Evolutionary conservation across 306 rosid genomes (phyloP), one percentile per base, ranked within the genome.

Genomic region (Alnus rubra): DNA sequence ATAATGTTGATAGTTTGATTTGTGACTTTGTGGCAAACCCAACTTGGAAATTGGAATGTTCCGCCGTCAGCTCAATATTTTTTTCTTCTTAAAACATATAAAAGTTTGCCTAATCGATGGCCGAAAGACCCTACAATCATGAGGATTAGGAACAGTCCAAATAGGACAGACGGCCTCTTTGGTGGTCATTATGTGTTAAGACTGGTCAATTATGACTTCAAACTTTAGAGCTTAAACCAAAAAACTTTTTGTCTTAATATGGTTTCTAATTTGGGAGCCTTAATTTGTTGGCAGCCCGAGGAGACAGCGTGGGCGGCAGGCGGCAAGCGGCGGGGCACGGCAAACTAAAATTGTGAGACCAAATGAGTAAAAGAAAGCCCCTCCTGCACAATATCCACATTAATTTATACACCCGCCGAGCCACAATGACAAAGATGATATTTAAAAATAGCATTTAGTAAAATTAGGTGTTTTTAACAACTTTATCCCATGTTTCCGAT

Each of bases 1-100:
- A 45, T 54, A 74, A 48, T 71, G 80, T 56, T 75, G 71, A 19
- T 74, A 71, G 63, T 74, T 58, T 76, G 47, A 65, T 70, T 58
- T 71, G 54, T 72, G 76, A 50, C 30, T 14, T 58, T 39, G 16
- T 64, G 70, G 75, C 53, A 56, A 37, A 79, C 87, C 87, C 74
- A 86, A 78, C 80, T 58, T 75, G 88, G 76, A 86, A 78, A 78
- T 58, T 75, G 88, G 76, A 80, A 74, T 75, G 77, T 75, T 79
- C 87, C 93, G 92, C 94, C 90, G 93, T 89, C 86, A 78, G 78
- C 83, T 75, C 83, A 70, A 77, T 83, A 82, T n/a, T 53, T 23
- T 81, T 83, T 72, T 68, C 72, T 77, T 79, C 23, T 73, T 64
- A 33, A 39, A 63, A 45, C 48, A 71, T 68, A 79, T 15, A 81